Evolutionary conservation across 78 protist genomes (phyloP).

Genomic region (Emiliania huxleyi): DNA sequence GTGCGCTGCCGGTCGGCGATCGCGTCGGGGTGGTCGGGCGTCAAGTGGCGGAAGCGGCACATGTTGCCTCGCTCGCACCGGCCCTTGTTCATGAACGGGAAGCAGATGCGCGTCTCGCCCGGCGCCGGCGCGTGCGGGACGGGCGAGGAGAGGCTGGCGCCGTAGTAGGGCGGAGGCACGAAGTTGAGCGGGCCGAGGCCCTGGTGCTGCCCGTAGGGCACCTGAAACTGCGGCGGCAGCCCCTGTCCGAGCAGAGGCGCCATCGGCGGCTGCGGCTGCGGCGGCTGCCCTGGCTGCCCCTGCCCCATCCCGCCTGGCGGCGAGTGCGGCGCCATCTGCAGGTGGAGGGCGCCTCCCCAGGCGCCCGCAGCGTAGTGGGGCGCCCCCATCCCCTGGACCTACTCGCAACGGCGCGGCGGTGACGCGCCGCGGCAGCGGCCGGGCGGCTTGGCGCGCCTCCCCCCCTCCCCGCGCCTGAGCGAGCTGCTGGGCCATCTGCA

Average conservation of each 20-base stretch:
- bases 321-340: not conserved
- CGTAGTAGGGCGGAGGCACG: not conserved
- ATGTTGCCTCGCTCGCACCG: not conserved
- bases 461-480: too few relatives aligned
- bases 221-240: not conserved
- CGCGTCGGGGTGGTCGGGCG: conserved; percentile 3
- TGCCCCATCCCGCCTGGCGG: not conserved
- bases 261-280: not conserved
- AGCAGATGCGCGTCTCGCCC: not conserved
- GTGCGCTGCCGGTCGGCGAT: not conserved
- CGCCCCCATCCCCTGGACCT: not conserved
- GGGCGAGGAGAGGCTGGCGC: not conserved
- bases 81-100: not conserved
- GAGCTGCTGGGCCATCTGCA: too few relatives aligned
- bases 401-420: too few relatives aligned
- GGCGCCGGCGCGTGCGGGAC: not conserved
- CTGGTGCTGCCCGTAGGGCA: not conserved
- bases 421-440: too few relatives aligned
- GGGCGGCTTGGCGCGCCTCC: too few relatives aligned
- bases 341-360: not conserved
- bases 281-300: not conserved
- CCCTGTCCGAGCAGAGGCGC: not conserved
- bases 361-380: not conserved
- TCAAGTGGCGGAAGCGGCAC: not conserved
- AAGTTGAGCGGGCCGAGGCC: not conserved